phyloP scores from a whole-genome alignment of 129 eudicot genomes.

The Chrysanthemum lavandulifolium region DNA sequence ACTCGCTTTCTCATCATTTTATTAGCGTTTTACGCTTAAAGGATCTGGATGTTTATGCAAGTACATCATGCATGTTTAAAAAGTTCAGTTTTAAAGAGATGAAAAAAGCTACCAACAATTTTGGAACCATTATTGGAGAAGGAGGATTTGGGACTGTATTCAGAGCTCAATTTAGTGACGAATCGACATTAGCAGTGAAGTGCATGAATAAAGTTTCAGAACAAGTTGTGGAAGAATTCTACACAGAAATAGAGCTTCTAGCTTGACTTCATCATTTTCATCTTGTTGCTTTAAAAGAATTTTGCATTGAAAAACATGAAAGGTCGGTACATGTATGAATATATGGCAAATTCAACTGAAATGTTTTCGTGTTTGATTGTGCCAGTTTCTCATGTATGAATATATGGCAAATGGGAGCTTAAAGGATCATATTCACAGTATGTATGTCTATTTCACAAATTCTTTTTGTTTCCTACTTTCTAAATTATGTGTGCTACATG shows the following conservation, averaged over 20 bases:
- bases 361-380: slow-evolving; percentile 6
- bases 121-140: slow-evolving; percentile 67
- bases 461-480: slow-evolving; percentile 10
- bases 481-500: slow-evolving; percentile 22
- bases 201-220: too few species aligned
- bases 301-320: slow-evolving; percentile 77
- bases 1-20: background rate
- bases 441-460: slow-evolving; percentile 29
- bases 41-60: slow-evolving; percentile 44
- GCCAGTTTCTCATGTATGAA: slow-evolving; percentile 85
- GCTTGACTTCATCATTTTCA: slow-evolving; percentile 98
- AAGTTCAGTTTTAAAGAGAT: slow-evolving; percentile 79
- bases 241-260: slow-evolving; percentile 90
- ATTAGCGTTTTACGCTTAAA: background rate
- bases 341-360: slow-evolving; percentile 9
- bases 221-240: slow-evolving; percentile 90
- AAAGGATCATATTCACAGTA: slow-evolving; percentile 90
- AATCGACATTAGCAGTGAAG: slow-evolving; percentile 76
- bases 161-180: slow-evolving; percentile 75
- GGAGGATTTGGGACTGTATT: slow-evolving; percentile 96
- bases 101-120: slow-evolving; percentile 78
- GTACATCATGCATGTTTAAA: slow-evolving; percentile 65
- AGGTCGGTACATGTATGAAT: slow-evolving; percentile 41
- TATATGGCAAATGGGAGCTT: slow-evolving; percentile 95
- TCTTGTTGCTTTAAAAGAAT: slow-evolving; percentile 92